These are phyloP conservation scores for Ensete ventricosum DNA, from an alignment of 176 grass and related monocot species.

Conservation along the genomic window DNA sequence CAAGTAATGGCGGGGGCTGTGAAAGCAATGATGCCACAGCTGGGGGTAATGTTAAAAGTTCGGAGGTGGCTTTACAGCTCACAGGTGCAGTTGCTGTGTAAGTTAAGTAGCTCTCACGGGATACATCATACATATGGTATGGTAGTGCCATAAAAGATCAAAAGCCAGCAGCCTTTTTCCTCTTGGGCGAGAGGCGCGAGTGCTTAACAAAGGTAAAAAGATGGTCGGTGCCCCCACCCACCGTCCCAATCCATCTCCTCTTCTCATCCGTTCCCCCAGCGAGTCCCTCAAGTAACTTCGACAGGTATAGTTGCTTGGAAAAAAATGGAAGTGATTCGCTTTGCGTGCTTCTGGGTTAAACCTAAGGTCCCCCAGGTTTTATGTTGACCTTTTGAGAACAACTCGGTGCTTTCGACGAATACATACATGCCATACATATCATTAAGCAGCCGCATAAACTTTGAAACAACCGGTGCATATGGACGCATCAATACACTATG, in stretches of 20 bases:
- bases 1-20: background rate
- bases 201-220: background rate
- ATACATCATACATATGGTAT: background rate
- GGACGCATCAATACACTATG: background rate
- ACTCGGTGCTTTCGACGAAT: no score
- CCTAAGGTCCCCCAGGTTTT: background rate
- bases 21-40: no score
- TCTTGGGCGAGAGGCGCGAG: no score
- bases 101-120: slow-evolving; percentile 7
- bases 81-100: background rate
- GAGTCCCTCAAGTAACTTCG: no score
- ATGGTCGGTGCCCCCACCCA: background rate
- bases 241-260: background rate
- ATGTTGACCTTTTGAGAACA: no score
- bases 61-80: slow-evolving; percentile 16
- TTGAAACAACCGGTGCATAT: background rate
- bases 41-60: background rate
- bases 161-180: no score
- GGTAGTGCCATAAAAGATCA: no score
- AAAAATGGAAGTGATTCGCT: background rate
- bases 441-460: no score
- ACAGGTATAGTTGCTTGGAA: background rate
- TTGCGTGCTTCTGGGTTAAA: background rate
- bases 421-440: no score
- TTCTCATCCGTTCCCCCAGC: background rate